Percentiles rank a stretch among this genome's conserved stretches.
phyloP scores from a whole-genome alignment of 2,329 filamentous ascomycete species.

The Fusarium sp. region DNA sequence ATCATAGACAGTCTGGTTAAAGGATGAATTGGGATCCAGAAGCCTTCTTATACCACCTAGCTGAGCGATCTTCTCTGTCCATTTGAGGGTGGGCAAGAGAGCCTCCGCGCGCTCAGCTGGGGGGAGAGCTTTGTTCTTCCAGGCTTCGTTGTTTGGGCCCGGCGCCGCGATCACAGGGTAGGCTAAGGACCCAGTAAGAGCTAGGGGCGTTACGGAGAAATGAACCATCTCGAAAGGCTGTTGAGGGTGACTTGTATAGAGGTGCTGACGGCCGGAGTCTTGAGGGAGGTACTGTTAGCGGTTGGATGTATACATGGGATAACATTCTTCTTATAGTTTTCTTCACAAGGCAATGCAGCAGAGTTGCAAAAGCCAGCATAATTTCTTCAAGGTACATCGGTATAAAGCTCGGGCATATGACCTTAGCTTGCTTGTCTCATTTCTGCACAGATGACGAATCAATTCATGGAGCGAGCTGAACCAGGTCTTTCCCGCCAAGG shows the following conservation, averaged over 20 bases:
- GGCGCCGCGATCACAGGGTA: neutral
- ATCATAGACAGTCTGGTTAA: neutral
- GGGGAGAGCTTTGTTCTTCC: neutral
- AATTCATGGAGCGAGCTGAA: neutral
- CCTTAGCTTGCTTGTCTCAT: neutral
- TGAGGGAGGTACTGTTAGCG: neutral
- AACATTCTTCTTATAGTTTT: neutral
- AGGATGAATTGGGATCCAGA: neutral
- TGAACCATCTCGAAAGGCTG: neutral
- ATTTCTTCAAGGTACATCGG: rapidly evolving
- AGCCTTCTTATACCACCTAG: neutral
- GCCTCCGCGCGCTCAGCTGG: neutral
- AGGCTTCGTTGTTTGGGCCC: neutral
- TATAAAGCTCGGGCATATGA: neutral
- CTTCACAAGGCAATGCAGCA: neutral
- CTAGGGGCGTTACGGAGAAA: rapidly evolving
- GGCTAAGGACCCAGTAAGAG: neutral
- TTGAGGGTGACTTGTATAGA: too few species aligned
- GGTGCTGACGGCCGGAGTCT: neutral
- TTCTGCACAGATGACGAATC: neutral
- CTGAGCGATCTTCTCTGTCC: neutral
- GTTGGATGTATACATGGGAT: neutral
- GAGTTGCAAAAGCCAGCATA: neutral
- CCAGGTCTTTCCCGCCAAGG: neutral
- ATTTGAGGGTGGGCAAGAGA: neutral